phyloP scores from a whole-genome alignment of 1,139 yeast species.

The Meyerozyma smithsonii region DNA sequence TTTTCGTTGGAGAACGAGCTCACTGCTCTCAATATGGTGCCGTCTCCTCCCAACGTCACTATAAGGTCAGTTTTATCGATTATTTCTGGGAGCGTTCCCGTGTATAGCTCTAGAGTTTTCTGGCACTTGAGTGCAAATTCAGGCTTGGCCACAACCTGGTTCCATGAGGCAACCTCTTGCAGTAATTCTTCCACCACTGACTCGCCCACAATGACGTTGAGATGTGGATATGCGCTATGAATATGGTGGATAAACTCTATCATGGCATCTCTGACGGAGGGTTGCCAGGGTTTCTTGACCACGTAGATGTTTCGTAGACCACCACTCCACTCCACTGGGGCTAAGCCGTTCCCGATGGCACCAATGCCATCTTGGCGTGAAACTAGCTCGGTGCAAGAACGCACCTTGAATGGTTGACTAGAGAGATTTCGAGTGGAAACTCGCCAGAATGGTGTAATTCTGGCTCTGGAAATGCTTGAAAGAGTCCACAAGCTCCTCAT shows the following conservation, averaged over 20 bases:
- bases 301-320: conserved; percentile 69
- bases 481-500: neutral
- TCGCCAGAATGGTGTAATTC: neutral
- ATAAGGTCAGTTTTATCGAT: conserved; percentile 60
- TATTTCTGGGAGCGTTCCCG: conserved; percentile 58
- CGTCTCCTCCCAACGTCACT: conserved; percentile 93
- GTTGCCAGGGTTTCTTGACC: conserved; percentile 82
- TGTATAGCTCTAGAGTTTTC: conserved; percentile 35
- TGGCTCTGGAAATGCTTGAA: conserved; percentile 2
- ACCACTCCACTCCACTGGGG: conserved; percentile 40
- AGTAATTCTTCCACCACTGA: conserved; percentile 72
- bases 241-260: conserved; percentile 55
- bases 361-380: conserved; percentile 37
- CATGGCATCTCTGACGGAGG: conserved; percentile 61
- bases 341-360: conserved; percentile 44
- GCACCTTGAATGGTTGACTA: conserved; percentile 4
- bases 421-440: conserved; percentile 5
- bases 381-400: conserved; percentile 8
- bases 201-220: conserved; percentile 71
- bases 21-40: conserved; percentile 78
- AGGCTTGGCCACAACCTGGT: neutral
- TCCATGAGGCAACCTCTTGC: conserved; percentile 25
- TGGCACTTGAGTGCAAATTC: neutral
- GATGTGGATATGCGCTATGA: conserved; percentile 55
- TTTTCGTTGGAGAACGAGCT: conserved; percentile 57